Conservation (phyloP, 116 monocot species). For the Posidonia oceanica region DNA sequence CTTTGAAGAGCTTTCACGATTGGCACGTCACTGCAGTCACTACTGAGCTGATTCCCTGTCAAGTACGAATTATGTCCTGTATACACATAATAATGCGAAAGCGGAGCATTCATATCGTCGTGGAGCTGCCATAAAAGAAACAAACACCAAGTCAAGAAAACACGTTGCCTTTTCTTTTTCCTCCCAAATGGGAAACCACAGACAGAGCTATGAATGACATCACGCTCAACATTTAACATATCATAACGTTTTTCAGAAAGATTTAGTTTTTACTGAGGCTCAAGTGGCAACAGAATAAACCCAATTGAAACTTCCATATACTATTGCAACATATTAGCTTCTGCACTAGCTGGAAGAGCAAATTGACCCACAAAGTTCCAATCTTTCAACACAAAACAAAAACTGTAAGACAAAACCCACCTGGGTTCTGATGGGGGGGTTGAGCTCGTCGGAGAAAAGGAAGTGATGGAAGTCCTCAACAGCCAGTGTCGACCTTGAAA, state of each 20-base stretch:
- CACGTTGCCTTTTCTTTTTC: too few relatives aligned
- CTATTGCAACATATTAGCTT: too few relatives aligned
- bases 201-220: too few relatives aligned
- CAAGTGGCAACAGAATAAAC: too few relatives aligned
- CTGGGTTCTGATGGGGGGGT: slow-evolving; percentile 9
- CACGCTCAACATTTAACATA: too few relatives aligned
- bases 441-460: slow-evolving; percentile 66
- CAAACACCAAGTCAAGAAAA: background rate
- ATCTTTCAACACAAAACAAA: too few relatives aligned
- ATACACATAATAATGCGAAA: slow-evolving; percentile 68
- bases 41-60: slow-evolving; percentile 72
- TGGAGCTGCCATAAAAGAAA: slow-evolving; percentile 16
- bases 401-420: background rate
- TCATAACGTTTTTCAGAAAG: too few relatives aligned
- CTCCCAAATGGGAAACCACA: background rate
- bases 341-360: too few relatives aligned
- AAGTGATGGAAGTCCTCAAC: slow-evolving; percentile 68
- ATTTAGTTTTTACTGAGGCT: too few relatives aligned
- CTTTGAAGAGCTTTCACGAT: slow-evolving; percentile 55
- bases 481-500: slow-evolving; percentile 16
- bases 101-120: slow-evolving; percentile 54
- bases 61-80: slow-evolving; percentile 76
- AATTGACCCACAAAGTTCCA: too few relatives aligned
- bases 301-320: too few relatives aligned
- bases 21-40: slow-evolving; percentile 65